Evolutionary conservation across 1,284 basidiomycete genomes (phyloP), one percentile per base, ranked within the genome.

Genomic region (Tausonia pullulans): DNA sequence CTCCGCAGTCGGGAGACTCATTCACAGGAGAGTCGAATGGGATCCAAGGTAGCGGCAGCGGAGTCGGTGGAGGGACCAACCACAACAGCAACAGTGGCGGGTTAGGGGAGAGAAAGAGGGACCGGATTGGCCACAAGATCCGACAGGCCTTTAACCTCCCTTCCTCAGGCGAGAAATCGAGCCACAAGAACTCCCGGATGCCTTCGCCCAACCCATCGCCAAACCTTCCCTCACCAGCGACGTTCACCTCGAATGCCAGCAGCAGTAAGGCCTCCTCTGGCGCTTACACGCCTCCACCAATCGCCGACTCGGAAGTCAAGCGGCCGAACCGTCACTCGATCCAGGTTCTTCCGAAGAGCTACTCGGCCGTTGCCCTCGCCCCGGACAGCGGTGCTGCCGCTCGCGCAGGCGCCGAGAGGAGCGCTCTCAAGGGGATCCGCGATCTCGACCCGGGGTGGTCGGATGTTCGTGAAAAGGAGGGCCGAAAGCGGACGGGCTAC

Each of bases 401-500:
- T 3, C 13, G 39, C 27, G 14, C 3, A 13, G 5, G 46, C 16
- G 40, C n/a, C n/a, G 50, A 53, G n/a, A 44, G 7, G 39, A 52
- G 6, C 10, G 9, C 62, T 3, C 13, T 52, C 14, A 64, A 64
- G 39, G 62, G 62, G 40, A 64, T 64, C 27, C 62, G 62, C 0
- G 62, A 64, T 14, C 52, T 64, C 16, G 60, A 62, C 16, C 48
- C 51, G 13, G 7, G 50, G 1, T 65, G 59, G 58, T 45, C 57
- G 3, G 50, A 58, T n/a, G 13, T 65, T 49, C 51, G 57, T n/a
- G 64, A 65, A 16, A 61, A 27, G 41, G 60, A 65, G 48, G 64
- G 64, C 5, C 54, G 64, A n/a, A 65, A 65, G 56, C 61, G 62
- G 56, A 43, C 44, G 13, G 64, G 64, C 45, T 65, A 57, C 48